Base-by-base conservation (phyloP, 78 protist species). In the Polysphondylium violaceum region DNA sequence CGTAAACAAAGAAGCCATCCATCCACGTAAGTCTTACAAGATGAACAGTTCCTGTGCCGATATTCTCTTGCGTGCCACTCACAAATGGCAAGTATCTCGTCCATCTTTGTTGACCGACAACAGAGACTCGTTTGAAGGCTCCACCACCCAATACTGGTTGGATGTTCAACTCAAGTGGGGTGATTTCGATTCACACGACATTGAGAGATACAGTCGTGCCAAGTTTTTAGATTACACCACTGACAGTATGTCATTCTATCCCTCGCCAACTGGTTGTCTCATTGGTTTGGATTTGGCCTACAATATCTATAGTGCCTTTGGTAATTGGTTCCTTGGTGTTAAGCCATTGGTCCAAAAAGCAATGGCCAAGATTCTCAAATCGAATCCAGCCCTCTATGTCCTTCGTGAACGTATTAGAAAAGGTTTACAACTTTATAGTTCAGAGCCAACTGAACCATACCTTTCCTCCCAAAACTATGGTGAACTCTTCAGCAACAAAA, bases 11-110 rank as follows among this genome's bases (percentile, higher is more conserved):
- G 99, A 99, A 65, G 96, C 98, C 6, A 99, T 99, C 93, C 99
- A 99, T 69, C 99, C 99, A 33, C 94, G 99, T 23, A 99, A 99
- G 96, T 96, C 99, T 23, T 99, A 99, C 98, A 99, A 98, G 95
- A 98, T 99, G 99, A 97, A 99, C 95, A 51, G 94, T 64, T 72
- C 95, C n/a, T 98, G 99, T 72, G 99, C 99, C 2, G 99, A 99
- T 89, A 75, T 99, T 38, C 91, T 98, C 14, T 95, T 98, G 59
- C 96, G 98, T 43, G 98, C 99, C 7, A 91, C 99, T 43, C 96
- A 96, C 96, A 96, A 96, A 94, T 99, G 99, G 99, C 97, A 89
- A 73, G 92, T 99, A 27, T 95, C 98, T n/a, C 94, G 97, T 88
- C 99, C 99, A 31, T 96, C 99, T 47, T 95, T 98, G 19, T 75